A percentile compares a stretch with the other conserved stretches of the same genome.
Conservation (phyloP, 176 grass and related monocot species). For the Elymus sibiricus region DNA sequence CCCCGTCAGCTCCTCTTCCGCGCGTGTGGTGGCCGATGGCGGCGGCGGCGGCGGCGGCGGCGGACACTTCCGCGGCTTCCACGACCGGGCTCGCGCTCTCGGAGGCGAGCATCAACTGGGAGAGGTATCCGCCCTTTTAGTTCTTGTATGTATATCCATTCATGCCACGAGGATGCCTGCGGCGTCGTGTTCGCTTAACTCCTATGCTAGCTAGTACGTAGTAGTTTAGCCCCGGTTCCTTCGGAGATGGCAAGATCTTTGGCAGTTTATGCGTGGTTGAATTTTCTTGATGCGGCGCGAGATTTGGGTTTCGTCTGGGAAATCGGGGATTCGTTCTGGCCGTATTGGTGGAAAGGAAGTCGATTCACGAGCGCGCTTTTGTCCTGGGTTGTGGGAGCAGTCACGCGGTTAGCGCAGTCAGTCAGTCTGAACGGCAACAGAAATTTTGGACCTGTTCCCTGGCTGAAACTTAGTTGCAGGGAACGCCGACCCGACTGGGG, state of each 20-base stretch:
- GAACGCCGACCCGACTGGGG: background rate
- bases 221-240: too few species aligned
- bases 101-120: slow-evolving; percentile 92
- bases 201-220: background rate
- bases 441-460: background rate
- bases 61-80: slow-evolving; percentile 50
- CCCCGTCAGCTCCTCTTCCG: background rate
- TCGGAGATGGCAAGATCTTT: too few species aligned
- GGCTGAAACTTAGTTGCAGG: background rate
- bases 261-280: background rate
- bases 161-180: background rate
- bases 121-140: slow-evolving; percentile 44
- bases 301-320: background rate
- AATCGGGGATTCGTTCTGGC: background rate
- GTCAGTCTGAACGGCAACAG: background rate
- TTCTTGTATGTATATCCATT: background rate
- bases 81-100: slow-evolving; percentile 60
- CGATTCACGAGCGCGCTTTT: background rate
- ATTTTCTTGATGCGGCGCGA: background rate
- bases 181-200: background rate
- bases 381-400: background rate
- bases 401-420: background rate
- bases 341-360: background rate
- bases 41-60: slow-evolving; percentile 37
- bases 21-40: background rate